Conservation (phyloP, 495 filamentous ascomycete species). For the Penicillium coprophilum region DNA sequence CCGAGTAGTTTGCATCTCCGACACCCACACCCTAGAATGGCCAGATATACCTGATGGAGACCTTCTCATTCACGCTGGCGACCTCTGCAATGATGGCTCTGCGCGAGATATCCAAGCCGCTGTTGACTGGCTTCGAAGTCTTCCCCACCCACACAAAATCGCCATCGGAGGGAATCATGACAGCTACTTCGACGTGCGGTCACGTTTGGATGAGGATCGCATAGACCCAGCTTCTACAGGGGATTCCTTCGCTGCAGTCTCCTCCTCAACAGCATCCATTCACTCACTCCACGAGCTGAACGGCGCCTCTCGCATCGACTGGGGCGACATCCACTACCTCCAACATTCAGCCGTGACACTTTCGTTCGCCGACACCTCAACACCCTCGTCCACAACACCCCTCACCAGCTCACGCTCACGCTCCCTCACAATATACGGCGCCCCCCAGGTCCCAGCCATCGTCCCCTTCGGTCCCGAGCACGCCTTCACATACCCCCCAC, state of each 20-base stretch:
- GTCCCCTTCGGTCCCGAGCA: slow-evolving; percentile 54
- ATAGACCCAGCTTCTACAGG: slow-evolving; percentile 19
- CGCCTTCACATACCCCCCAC: slow-evolving; percentile 66
- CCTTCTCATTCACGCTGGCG: slow-evolving; percentile 85
- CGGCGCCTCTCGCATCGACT: slow-evolving; percentile 46
- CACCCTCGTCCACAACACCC: slow-evolving; percentile 17
- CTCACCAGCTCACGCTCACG: slow-evolving; percentile 29
- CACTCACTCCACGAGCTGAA: slow-evolving; percentile 42
- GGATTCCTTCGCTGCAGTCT: slow-evolving; percentile 32
- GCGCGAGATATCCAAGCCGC: slow-evolving; percentile 69
- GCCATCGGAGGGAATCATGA: slow-evolving; percentile 91
- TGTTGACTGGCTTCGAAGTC: slow-evolving; percentile 72
- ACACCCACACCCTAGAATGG: slow-evolving; percentile 75
- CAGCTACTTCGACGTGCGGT: slow-evolving; percentile 67
- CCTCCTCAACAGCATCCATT: slow-evolving; percentile 43
- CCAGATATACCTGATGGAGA: slow-evolving; percentile 70
- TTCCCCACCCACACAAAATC: slow-evolving; percentile 77
- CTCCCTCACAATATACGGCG: slow-evolving; percentile 58
- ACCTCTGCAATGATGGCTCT: slow-evolving; percentile 73
- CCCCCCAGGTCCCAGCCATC: slow-evolving; percentile 62
- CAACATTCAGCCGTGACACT: slow-evolving; percentile 59
- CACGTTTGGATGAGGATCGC: slow-evolving; percentile 44
- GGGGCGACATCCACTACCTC: slow-evolving; percentile 62
- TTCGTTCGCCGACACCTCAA: slow-evolving; percentile 34
- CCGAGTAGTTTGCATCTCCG: slow-evolving; percentile 83